Base-by-base conservation (phyloP, 495 filamentous ascomycete species). In the Penicillium nucicola region DNA sequence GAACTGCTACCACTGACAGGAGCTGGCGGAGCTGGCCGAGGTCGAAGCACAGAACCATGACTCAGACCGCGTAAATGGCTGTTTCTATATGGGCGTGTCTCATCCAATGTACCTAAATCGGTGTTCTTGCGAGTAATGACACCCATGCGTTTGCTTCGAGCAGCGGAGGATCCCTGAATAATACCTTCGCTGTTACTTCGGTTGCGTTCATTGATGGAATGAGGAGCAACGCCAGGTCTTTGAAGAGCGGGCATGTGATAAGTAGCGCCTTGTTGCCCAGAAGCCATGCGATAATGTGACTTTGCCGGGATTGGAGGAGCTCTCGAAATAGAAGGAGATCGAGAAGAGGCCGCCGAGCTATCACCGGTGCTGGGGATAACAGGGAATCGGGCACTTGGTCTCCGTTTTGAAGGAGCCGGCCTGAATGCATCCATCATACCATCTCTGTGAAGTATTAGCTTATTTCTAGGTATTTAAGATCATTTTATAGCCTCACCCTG, bases 121-220 rank as follows among this genome's bases (percentile, higher is more conserved):
- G 82, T 80, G 19, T 84, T 78, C 60, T 89, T 88, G 55, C 80
- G 84, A 9, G 83, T 84, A 23, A 96, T 83, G 22, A 95, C 84
- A 5, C 91, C 92, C 89, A 96, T 95, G 5, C 92, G 82, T 57
- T 86, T 84, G 46, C 62, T 77, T 50, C 71, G 87, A 71, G 76
- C 72, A 9, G 75, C 66, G 42, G 70, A 63, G 11, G 82, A 79
- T 17, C 77, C 78, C 35, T 84, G 79, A 30, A 89, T 77, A 13
- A 89, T 76, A 18, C 87, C 90, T 64, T 97, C 92, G 50, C 90
- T 95, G 55, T 96, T 93, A 56, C 90, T 96, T 37, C 92, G 83
- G 37, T 89, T 83, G 19, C 91, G 82, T 60, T 97, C 92, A 60
- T 86, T 92, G 9, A 79, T 77, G 22, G 61, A 15, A 30, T 90